Base-by-base conservation (phyloP, 495 filamentous ascomycete genomes). In the Xylaria telfairii region DNA sequence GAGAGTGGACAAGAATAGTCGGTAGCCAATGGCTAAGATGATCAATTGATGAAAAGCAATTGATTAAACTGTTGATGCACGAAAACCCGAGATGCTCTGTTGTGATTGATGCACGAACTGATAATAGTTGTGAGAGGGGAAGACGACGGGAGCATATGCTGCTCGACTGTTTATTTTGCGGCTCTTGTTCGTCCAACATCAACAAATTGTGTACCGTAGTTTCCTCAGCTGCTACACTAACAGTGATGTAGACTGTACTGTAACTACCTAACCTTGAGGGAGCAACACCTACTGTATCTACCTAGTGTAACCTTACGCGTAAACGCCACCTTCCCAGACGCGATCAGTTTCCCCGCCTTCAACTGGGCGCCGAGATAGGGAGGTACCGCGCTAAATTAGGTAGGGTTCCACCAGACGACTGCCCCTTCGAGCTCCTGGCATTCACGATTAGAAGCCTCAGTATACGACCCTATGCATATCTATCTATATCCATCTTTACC, bases 91-190 rank as follows among this genome's bases (percentile, higher is more conserved):
- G 60, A 68, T 62, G 46, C 46, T 57, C 37, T 63, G 56, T 32
- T 34, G 21, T 62, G 59, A 67, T 66, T 47, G 63, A 71, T 71
- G 69, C 69, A 71, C 19, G 34, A 39, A 65, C 61, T 64, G 61
- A 65, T 64, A 24, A 67, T 71, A 8, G 30, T 42, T 67, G 53
- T 9, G 54, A 12, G 42, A 60, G 60, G 59, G 30, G 44, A 21
- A 42, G 39, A 53, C 37, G 8, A 53, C 10, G 2, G 41, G 49
- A 19, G 68, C 26, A 47, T 30, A 39, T 61, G 67, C n/a, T 47
- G 32, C 59, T 30, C 17, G 4, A 12, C 53, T 69, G 67, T 69
- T 69, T 69, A 61, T 51, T 57, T 42, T 42, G 44, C 3, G 30
- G 10, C 13, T 28, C 24, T 28, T 49, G n/a, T n/a, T 42, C 51